Evolutionary conservation across 2,329 filamentous ascomycete species (phyloP), one percentile per base, ranked within the genome.

Genomic region (Neopestalotiopsis sp.): DNA sequence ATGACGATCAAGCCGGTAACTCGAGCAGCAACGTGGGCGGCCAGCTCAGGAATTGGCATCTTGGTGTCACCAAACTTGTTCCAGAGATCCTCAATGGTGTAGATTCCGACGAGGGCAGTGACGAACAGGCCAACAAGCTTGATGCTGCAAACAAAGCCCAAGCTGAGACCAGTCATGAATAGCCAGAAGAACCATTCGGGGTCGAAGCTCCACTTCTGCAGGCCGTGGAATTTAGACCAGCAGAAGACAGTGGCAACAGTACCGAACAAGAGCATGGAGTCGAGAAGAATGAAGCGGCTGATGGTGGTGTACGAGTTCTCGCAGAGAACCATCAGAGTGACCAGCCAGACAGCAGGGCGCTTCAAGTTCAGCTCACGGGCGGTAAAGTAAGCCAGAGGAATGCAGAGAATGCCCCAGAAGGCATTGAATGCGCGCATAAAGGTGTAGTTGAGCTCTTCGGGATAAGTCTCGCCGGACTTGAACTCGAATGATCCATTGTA

Each of bases 401-500:
- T 91, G 78, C 94, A 98, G 70, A 96, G 86, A 71, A 95, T 95
- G 70, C 96, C 96, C 80, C 98, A 99, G 72, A 94, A 90, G 72
- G 95, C 92, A 81, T 98, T 99, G 89, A 99, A 99, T 71, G 95
- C 88, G 75, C 96, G 94, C 97, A 99, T 99, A 79, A 97, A 97
- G 75, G 95, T 97, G 82, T 97, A 99, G 85, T 99, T 92, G 78
- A 99, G 87, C 77, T 98, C 94, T 74, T 91, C 90, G 12, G 96
- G 96, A 80, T 99, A 99, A 67, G 89, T 94, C 78, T 98, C 96
- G 79, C 96, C 96, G 67, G 95, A 98, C 83, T 99, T 99, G 88
- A 99, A 99, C 79, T 99, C 96, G 83, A 99, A 99, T 4, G 95
- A 97, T 69, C 96, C 96, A 85, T 99, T 99, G 86, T 99, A 99